A percentile compares a stretch with the other conserved stretches of the same genome.
Conservation (phyloP, 192 early-diverging fungal genomes). For the Coemansia sp. region DNA sequence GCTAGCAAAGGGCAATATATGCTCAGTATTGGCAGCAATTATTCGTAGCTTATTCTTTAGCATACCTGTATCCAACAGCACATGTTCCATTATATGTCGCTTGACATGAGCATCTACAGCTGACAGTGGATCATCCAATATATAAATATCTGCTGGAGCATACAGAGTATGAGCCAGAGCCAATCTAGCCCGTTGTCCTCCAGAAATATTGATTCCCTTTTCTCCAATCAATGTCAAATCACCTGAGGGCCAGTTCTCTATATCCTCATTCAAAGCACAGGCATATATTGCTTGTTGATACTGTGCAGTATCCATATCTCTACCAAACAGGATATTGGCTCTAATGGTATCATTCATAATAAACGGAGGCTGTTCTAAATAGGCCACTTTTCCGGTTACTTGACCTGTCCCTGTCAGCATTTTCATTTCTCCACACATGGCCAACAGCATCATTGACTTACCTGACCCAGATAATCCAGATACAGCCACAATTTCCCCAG, state of each 20-base stretch:
- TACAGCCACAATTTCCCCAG: slow-evolving; percentile 42
- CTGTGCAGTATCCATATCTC: slow-evolving; percentile 7
- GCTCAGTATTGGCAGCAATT: neutral
- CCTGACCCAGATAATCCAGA: slow-evolving; percentile 58
- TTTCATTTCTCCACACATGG: slow-evolving; percentile 73
- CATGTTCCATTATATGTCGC: slow-evolving; percentile 20
- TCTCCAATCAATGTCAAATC: slow-evolving; percentile 60
- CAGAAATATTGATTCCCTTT: slow-evolving; percentile 58
- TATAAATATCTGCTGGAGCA: slow-evolving; percentile 53
- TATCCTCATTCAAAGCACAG: slow-evolving; percentile 26
- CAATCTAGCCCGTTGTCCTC: slow-evolving; percentile 66
- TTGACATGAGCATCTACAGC: slow-evolving; percentile 30
- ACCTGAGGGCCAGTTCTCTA: slow-evolving; percentile 9
- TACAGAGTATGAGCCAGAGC: slow-evolving; percentile 65
- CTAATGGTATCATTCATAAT: slow-evolving; percentile 44
- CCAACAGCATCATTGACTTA: slow-evolving; percentile 58
- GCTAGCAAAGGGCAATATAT: neutral
- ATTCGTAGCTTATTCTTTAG: neutral
- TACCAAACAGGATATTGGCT: slow-evolving; percentile 41
- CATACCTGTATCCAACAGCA: slow-evolving; percentile 11
- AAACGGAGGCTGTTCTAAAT: slow-evolving; percentile 36
- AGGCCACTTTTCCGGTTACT: slow-evolving; percentile 59
- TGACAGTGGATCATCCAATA: slow-evolving; percentile 26
- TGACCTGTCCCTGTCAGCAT: slow-evolving; percentile 62
- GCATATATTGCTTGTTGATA: slow-evolving; percentile 25